phyloP scores from a whole-genome alignment of 176 grass and related monocot species.

The Oryza meridionalis region DNA sequence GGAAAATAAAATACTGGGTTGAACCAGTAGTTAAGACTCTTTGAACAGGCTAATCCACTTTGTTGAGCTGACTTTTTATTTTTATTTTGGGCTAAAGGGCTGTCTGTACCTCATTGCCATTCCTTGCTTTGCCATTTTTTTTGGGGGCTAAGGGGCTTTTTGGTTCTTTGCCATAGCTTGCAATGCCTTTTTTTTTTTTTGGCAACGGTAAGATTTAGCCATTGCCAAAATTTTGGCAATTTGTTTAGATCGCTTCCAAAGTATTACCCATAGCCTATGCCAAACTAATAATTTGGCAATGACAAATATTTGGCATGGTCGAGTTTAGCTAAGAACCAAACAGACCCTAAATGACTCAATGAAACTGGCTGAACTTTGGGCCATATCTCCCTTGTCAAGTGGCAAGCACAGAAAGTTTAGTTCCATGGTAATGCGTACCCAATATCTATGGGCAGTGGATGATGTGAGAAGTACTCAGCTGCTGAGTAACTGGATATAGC shows the following conservation, averaged over 20 bases:
- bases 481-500: too few species aligned
- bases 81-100: neutral
- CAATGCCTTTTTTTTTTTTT: too few species aligned
- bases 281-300: too few species aligned
- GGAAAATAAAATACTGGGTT: neutral
- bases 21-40: neutral
- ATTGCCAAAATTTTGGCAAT: too few species aligned
- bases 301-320: neutral
- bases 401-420: neutral
- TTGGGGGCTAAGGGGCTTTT: too few species aligned
- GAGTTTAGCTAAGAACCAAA: neutral
- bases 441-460: neutral
- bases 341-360: neutral
- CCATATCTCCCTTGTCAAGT: neutral
- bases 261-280: too few species aligned
- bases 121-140: too few species aligned
- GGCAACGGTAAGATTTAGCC: too few species aligned
- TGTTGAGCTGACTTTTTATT: neutral
- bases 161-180: too few species aligned
- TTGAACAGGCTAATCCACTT: neutral
- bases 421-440: neutral
- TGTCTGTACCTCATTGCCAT: too few species aligned
- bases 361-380: neutral
- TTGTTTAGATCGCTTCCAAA: too few species aligned
- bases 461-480: constrained; percentile 17